A percentile compares a stretch with the other conserved stretches of the same genome.
Evolutionary conservation across 768 basidiomycete species (phyloP).

Genomic region (Russula vinacea): DNA sequence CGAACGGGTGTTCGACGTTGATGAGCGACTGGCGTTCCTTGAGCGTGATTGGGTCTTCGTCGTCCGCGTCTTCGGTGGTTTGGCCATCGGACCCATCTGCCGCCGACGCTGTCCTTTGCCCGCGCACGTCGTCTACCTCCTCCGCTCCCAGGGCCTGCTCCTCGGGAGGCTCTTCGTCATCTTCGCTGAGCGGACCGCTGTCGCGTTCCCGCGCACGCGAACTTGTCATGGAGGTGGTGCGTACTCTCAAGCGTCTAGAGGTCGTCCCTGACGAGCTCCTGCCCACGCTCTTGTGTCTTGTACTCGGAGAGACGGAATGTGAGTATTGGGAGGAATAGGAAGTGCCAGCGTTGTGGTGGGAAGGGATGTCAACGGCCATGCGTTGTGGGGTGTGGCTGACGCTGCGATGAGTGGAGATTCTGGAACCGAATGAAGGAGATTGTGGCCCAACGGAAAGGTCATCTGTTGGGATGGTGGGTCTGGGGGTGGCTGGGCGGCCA

Average conservation of each 20-base stretch:
- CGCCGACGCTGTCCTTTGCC: constrained; percentile 38
- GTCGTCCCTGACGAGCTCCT: constrained; percentile 53
- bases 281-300: constrained; percentile 43
- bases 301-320: constrained; percentile 46
- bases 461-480: constrained; percentile 10
- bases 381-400: constrained; percentile 57
- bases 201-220: constrained; percentile 49
- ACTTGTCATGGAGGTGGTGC: constrained; percentile 65
- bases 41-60: constrained; percentile 87
- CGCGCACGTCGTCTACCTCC: constrained; percentile 39
- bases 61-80: constrained; percentile 45
- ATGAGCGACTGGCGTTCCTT: constrained; percentile 97
- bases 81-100: constrained; percentile 39
- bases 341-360: constrained; percentile 65
- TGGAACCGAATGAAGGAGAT: constrained; percentile 24
- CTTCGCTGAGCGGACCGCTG: constrained; percentile 26
- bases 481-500: constrained; percentile 16
- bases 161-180: constrained; percentile 36
- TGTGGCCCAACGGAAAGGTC: constrained; percentile 29
- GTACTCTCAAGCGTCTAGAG: constrained; percentile 38
- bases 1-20: constrained; percentile 98
- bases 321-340: constrained; percentile 54
- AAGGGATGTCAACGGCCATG: constrained; percentile 55
- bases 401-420: constrained; percentile 40
- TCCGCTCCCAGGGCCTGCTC: constrained; percentile 39